Percentiles rank a stretch among this genome's conserved stretches.
These are phyloP conservation scores for Stephania cephalantha DNA, from an alignment of 164 flowering plant genomes.

Conservation along the genomic window DNA sequence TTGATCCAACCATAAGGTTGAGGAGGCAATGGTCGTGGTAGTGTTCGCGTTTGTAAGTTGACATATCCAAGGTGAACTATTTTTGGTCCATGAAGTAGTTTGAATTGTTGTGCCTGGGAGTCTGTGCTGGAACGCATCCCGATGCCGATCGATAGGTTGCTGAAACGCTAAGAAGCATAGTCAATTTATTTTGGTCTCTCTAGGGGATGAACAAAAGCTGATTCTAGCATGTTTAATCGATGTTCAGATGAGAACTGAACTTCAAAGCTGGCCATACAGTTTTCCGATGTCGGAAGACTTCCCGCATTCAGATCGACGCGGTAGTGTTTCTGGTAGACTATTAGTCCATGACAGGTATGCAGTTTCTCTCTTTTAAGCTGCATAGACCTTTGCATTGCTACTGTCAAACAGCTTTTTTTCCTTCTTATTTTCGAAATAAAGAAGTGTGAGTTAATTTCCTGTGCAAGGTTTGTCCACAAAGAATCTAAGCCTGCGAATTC, in stretches of 20 bases:
- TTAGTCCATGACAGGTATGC: slow-evolving; percentile 52
- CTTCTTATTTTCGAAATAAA: neutral
- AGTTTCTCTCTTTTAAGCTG: neutral
- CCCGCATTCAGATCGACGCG: slow-evolving; percentile 45
- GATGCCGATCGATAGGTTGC: too few relatives aligned
- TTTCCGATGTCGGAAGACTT: slow-evolving; percentile 68
- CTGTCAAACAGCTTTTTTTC: neutral
- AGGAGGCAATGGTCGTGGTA: too few relatives aligned
- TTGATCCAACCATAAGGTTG: too few relatives aligned
- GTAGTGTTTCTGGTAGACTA: slow-evolving; percentile 54
- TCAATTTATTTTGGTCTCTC: too few relatives aligned
- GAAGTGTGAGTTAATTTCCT: neutral
- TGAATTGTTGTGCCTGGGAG: too few relatives aligned
- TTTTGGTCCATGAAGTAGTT: too few relatives aligned
- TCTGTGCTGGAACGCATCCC: too few relatives aligned
- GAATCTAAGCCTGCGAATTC: slow-evolving; percentile 32
- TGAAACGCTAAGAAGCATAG: too few relatives aligned
- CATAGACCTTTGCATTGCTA: neutral
- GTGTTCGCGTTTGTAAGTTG: too few relatives aligned
- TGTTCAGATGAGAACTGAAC: slow-evolving; percentile 56
- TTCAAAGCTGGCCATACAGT: slow-evolving; percentile 72
- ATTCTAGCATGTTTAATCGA: neutral
- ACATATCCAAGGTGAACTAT: too few relatives aligned
- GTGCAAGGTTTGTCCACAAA: slow-evolving; percentile 32
- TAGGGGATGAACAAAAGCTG: too few relatives aligned